Percentiles rank a stretch among this genome's conserved stretches.
Conservation (phyloP, 108 stramenopile genomes). For the Nitzschia putrida region DNA sequence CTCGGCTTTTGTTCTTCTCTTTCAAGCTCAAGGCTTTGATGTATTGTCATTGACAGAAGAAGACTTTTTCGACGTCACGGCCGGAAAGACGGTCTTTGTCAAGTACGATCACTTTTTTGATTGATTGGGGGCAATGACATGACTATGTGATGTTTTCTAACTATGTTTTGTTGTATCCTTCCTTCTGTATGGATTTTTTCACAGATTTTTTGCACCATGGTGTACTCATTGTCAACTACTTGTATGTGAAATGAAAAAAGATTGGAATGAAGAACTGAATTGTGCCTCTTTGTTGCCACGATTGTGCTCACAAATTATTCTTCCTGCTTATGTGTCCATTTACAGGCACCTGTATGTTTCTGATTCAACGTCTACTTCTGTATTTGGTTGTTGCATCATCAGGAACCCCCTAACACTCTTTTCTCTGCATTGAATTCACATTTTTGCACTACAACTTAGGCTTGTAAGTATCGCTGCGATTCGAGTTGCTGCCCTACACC, state of each 20-base stretch:
- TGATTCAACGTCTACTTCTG: no score
- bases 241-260: neutral
- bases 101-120: conserved; percentile 27
- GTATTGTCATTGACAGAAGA: neutral
- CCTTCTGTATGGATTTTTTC: neutral
- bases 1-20: no score
- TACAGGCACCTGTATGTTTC: conserved; percentile 3
- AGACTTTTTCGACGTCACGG: conserved; percentile 50
- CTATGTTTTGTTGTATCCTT: neutral
- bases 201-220: conserved; percentile 78
- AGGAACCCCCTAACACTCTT: neutral
- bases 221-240: conserved; percentile 23
- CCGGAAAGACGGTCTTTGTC: conserved; percentile 71
- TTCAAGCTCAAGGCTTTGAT: neutral
- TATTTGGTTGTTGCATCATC: no score
- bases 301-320: neutral
- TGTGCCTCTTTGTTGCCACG: neutral
- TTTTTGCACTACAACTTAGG: neutral
- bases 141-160: neutral
- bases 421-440: neutral
- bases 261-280: neutral
- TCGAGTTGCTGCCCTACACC: neutral
- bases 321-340: neutral
- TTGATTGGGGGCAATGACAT: neutral
- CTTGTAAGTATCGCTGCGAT: neutral